Base-by-base conservation (phyloP, 2,329 filamentous ascomycete species). In the Trichoderma guizhouense region DNA sequence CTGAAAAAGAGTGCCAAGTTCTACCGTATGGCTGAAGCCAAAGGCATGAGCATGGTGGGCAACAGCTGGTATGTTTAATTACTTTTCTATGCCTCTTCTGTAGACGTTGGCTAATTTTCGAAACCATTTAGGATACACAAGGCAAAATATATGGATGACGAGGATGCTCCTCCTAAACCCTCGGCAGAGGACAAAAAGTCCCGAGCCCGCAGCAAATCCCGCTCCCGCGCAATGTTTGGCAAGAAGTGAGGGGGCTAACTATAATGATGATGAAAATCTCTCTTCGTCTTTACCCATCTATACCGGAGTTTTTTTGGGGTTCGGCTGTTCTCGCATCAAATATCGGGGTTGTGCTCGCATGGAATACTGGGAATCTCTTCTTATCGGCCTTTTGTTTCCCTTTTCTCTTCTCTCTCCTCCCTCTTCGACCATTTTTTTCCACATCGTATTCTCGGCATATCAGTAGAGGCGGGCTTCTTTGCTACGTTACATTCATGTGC, bases 31-130 rank as follows among this genome's bases (percentile, higher is more conserved):
- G 96, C 96, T 7, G 96, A 97, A 80, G 90, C 92, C 28, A 96
- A 96, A 82, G 96, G 96, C 7, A 95, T 98, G 86, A 97, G 90
- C 82, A 98, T 98, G 94, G 92, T 97, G 71, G 96, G 96, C 70
- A 98, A 98, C 81, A 98, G 94, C 85, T 99, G 96, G 95, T 97
- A 86, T 79, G 93, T 88, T 36, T 24, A 24, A 32, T 71, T 39
- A 63, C 57, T 64, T 12, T 11, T 15, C 15, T n/a, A 26, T n/a
- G 11, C 24, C 21, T 15, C 18, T 36, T 58, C 3, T n/a, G 2
- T 18, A 2, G 14, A 26, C n/a, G 1, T 24, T 32, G n/a, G 26
- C 65, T 68, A 34, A 68, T 21, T 68, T 6, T 3, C 1, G 4
- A 15, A 21, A 69, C 21, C 7, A 65, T 51, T 18, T 69, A 97